phyloP scores from a whole-genome alignment of 495 filamentous ascomycete species.

The Talaromyces adpressus region DNA sequence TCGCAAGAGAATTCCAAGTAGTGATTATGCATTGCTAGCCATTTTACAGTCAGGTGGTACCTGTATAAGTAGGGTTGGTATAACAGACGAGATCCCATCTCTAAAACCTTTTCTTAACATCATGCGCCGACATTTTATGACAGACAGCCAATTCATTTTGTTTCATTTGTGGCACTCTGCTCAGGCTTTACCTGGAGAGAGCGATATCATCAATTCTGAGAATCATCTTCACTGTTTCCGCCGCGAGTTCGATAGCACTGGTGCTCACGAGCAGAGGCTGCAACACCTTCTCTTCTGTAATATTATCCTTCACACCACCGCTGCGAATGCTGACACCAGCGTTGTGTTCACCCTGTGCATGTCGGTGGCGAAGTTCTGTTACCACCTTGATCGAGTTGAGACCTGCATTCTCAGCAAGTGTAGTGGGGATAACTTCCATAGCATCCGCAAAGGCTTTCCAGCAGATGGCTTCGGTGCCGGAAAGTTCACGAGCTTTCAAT shows the following conservation, averaged over 20 bases:
- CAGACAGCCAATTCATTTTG: conserved; percentile 3
- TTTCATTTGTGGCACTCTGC: not conserved
- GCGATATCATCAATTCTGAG: conserved; percentile 95
- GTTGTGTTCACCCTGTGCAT: conserved; percentile 90
- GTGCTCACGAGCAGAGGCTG: conserved; percentile 95
- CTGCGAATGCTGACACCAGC: conserved; percentile 96
- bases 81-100: conserved; percentile 1
- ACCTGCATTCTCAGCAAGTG: conserved; percentile 93
- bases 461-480: conserved; percentile 92
- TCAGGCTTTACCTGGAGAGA: conserved; percentile 44
- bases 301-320: conserved; percentile 90
- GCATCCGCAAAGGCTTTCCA: conserved; percentile 98
- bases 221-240: conserved; percentile 98
- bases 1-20: not conserved
- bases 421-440: conserved; percentile 95
- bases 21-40: not conserved
- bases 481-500: conserved; percentile 71
- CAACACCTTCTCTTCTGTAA: conserved; percentile 93
- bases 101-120: conserved; percentile 2
- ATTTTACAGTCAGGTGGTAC: conserved; percentile 1
- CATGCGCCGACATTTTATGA: conserved; percentile 6
- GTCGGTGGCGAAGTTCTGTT: conserved; percentile 89
- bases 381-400: conserved; percentile 98
- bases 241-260: conserved; percentile 91
- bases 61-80: conserved; percentile 1